Base-by-base conservation (phyloP, 2,329 filamentous ascomycete genomes). In the Arthrobotrys megalospora region DNA sequence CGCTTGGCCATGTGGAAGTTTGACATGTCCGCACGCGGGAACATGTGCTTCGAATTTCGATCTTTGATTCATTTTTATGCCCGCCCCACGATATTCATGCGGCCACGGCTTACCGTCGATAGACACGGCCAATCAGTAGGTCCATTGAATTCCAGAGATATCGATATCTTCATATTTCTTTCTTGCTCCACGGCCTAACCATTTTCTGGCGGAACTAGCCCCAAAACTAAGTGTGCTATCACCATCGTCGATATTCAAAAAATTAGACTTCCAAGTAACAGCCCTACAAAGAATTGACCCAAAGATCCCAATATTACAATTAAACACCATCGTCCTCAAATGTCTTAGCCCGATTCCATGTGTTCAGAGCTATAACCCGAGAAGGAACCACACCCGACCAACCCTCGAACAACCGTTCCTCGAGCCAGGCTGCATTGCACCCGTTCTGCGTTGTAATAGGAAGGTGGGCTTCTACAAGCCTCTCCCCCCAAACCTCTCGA, bases 331-430 rank as follows among this genome's bases (percentile, higher is more conserved):
- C 50, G 28, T 67, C 52, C 41, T 48, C 24, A 76, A 63, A 36
- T 77, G 73, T 77, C 73, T 77, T 71, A 68, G 58, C 60, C 60
- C 73, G 52, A 77, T 45, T 50, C 73, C 66, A 71, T 65, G 73
- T 58, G 60, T 77, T 71, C 34, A 60, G 45, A 70, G 60, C 43
- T 65, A 65, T 77, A 77, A 58, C 73, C 73, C 66, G 73, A 77
- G 65, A 77, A 71, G 73, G 60, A 71, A 77, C 73, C 73, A 64
- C 66, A 77, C 60, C 73, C 73, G 73, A 71, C 60, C 11, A 60
- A 28, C 19, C 58, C 58, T 69, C 48, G 55, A 76, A 64, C 65
- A 64, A 38, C 52, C 65, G 28, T 69, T 66, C 69, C 28, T 47
- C 36, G 55, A 38, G 28, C 73, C 38, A 66, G 65, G 72, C 41